Base-by-base conservation (phyloP, 768 basidiomycete species). In the Dendrothele bispora region DNA sequence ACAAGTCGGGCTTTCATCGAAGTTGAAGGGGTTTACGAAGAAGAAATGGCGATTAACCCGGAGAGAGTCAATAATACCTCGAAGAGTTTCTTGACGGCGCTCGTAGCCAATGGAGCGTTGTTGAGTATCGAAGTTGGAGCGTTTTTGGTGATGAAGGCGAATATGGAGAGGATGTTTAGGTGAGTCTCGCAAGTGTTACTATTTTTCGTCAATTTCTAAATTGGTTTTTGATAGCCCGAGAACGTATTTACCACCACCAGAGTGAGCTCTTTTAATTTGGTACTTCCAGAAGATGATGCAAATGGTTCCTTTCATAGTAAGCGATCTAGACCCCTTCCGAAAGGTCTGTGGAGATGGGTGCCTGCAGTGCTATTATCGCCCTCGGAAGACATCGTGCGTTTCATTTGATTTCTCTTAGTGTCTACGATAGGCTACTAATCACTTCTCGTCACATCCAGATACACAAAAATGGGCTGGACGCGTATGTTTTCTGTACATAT, bases 381-480 rank as follows among this genome's bases (percentile, higher is more conserved):
- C 5, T 50, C 77, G 10, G 64, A 66, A 49, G 75, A 78, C 21
- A 75, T 79, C 46, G 77, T 78, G 55, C 28, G 75, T 65, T 29
- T 29, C 15, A 18, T 7, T 38, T 42, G 8, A 22, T 18, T 28
- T 25, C 14, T 14, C 14, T 7, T 15, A 21, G n/a, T n/a, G n/a
- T n/a, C n/a, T n/a, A n/a, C n/a, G n/a, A n/a, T n/a, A n/a, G 20
- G 27, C 8, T 5, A 26, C 11, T 39, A 2, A 18, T 43, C 27
- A 35, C 25, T 38, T 5, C 25, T 7, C 26, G 26, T 20, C 39
- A 22, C 28, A 45, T 48, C 15, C 43, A 80, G 78, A 81, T 79
- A 51, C 59, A 69, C 15, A 78, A 79, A 61, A 84, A 84, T 64
- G 82, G 82, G 0, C 68, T 84, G 44, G 86, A 88, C 62, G 83